Base-by-base conservation (phyloP, 805 yeast species). In the Candida vartiovaarae region DNA sequence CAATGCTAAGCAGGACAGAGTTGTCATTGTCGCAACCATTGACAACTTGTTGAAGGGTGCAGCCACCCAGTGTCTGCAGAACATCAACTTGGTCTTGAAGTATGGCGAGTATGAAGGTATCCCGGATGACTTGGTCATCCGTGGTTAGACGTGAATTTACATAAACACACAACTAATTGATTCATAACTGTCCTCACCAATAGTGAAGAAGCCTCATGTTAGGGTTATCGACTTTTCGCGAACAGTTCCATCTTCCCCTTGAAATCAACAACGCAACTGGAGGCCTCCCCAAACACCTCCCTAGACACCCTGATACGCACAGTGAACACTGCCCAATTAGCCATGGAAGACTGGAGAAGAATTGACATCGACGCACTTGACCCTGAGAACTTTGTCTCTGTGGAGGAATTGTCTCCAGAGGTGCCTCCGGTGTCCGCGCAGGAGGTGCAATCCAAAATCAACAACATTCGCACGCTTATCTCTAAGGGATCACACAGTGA, bases 41-140 rank as follows among this genome's bases (percentile, higher is more conserved):
- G 99, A 93, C 62, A 93, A 93, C 65, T 72, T 93, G 60, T 75
- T 93, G 61, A 93, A 93, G 72, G 99, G 99, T 53, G 99, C 99
- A 36, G 95, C 97, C 38, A 93, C 99, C 15, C 99, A 93, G 69
- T 91, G 98, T 69, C 66, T 93, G 64, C 99, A 93, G 67, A 93
- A 93, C 71, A 85, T 95, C 64, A 93, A 93, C 66, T 72, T 93
- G 65, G 84, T 87, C 5, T 68, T 84, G 70, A 90, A 90, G 25
- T 93, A 87, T 65, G 91, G 85, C 39, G 99, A 93, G 68, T 91
- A 84, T 60, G 96, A 82, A 43, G 98, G 98, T 56, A 93, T 93
- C 59, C 97, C 99, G 39, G 77, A 74, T 47, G 80, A 80, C 56
- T 67, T 76, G 54, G 69, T 57, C 49, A 58, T 58, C 40, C 58